These are phyloP conservation scores for Darksidea phi DNA, from an alignment of 495 filamentous ascomycete genomes.

Conservation along the genomic window DNA sequence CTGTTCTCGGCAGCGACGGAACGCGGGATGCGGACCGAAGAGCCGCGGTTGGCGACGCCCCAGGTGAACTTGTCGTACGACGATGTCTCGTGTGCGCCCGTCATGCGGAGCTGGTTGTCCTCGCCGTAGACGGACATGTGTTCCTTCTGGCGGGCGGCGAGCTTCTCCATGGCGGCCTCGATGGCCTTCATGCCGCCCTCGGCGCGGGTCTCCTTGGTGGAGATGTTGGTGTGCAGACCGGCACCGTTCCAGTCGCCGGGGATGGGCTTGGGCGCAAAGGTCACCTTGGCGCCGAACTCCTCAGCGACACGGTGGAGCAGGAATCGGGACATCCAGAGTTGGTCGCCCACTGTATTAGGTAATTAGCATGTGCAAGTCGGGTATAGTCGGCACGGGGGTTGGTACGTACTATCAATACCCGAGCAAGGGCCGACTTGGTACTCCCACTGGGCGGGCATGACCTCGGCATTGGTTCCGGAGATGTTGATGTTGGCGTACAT, in stretches of 20 bases:
- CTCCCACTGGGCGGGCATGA: conserved; percentile 98
- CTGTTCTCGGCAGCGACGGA: conserved; percentile 87
- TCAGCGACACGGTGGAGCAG: conserved; percentile 94
- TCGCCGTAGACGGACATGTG: conserved; percentile 98
- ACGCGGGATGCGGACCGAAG: conserved; percentile 89
- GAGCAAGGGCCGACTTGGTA: conserved; percentile 96
- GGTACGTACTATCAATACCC: conserved; percentile 73
- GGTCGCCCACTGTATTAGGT: conserved; percentile 73
- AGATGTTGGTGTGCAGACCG: conserved; percentile 96
- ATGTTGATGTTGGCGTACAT: conserved; percentile 88
- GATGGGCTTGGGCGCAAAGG: conserved; percentile 96
- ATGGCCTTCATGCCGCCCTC: conserved; percentile 95
- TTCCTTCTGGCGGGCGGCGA: conserved; percentile 83
- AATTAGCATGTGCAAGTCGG: conserved; percentile 17
- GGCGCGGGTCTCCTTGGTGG: conserved; percentile 77
- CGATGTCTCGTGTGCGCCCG: conserved; percentile 92
- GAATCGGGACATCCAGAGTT: conserved; percentile 97
- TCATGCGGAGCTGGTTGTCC: conserved; percentile 89
- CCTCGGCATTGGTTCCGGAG: conserved; percentile 98
- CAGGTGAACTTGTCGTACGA: conserved; percentile 91
- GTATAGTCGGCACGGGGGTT: conserved; percentile 1
- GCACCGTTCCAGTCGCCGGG: conserved; percentile 99
- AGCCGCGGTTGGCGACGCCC: conserved; percentile 94
- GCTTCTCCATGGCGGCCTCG: conserved; percentile 81
- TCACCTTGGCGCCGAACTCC: conserved; percentile 95